A percentile compares a stretch with the other conserved stretches of the same genome.
phyloP scores from a whole-genome alignment of 106 monocot species.

The Posidonia australis region DNA sequence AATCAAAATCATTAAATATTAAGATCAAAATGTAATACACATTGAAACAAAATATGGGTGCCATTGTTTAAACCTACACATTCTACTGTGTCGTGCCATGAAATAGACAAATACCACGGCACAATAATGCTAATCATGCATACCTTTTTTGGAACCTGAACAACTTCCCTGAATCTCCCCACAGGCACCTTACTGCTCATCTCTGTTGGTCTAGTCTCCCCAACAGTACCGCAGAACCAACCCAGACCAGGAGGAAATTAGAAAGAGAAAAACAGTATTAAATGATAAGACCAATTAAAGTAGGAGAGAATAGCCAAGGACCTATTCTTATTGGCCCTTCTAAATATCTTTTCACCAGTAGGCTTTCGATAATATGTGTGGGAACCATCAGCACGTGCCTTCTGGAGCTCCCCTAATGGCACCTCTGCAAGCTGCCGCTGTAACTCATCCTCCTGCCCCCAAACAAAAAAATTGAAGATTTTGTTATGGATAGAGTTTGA shows the following conservation, averaged over 20 bases:
- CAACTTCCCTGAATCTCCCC: slow-evolving; percentile 61
- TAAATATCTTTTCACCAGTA: slow-evolving; percentile 18
- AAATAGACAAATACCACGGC: too few relatives aligned
- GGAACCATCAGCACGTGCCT: slow-evolving; percentile 70
- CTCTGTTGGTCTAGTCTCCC: not conserved
- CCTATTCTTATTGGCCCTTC: slow-evolving; percentile 82
- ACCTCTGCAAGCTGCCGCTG: slow-evolving; percentile 64
- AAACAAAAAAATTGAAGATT: too few relatives aligned
- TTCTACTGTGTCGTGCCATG: too few relatives aligned
- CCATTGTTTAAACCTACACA: too few relatives aligned
- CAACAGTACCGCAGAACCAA: too few relatives aligned
- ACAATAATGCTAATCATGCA: too few relatives aligned
- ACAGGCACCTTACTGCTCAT: slow-evolving; percentile 62
- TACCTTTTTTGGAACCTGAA: slow-evolving; percentile 84
- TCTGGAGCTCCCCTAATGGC: slow-evolving; percentile 65
- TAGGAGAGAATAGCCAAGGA: not conserved
- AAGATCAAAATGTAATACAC: too few relatives aligned
- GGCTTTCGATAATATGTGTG: slow-evolving; percentile 5
- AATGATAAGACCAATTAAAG: not conserved
- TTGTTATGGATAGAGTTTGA: too few relatives aligned
- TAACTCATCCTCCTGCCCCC: slow-evolving; percentile 25
- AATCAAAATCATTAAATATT: too few relatives aligned
- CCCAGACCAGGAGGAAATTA: too few relatives aligned
- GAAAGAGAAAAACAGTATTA: not conserved
- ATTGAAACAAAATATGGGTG: too few relatives aligned